These are phyloP conservation scores for Plasmodium gaboni DNA, from an alignment of 169 alveolate species.

Conservation along the genomic window DNA sequence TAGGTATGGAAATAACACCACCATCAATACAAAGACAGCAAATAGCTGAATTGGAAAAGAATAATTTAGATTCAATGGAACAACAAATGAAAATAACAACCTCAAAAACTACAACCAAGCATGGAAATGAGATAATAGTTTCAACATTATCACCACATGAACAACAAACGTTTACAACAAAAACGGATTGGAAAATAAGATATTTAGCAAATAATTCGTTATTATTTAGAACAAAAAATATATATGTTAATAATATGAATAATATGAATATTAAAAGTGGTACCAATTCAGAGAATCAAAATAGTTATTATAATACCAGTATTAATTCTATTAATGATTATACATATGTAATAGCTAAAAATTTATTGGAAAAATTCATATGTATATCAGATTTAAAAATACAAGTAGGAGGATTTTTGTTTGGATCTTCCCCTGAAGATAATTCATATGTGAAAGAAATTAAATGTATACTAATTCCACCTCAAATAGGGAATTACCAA, in stretches of 20 bases:
- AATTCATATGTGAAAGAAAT: slow-evolving; percentile 92
- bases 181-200: slow-evolving; percentile 99
- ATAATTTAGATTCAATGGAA: slow-evolving; percentile 82
- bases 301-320: slow-evolving; percentile 14
- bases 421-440: slow-evolving; percentile 88
- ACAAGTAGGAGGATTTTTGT: slow-evolving; percentile 97
- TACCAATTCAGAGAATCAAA: slow-evolving; percentile 42
- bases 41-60: slow-evolving; percentile 92
- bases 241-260: slow-evolving; percentile 90
- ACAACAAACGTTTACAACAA: slow-evolving; percentile 96
- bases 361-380: slow-evolving; percentile 96
- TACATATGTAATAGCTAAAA: slow-evolving; percentile 97
- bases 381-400: slow-evolving; percentile 98
- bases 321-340: slow-evolving; percentile 85
- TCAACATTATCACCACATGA: slow-evolving; percentile 99
- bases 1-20: slow-evolving; percentile 99
- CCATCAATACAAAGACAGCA: slow-evolving; percentile 97
- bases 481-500: slow-evolving; percentile 98
- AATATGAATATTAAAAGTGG: slow-evolving; percentile 9
- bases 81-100: slow-evolving; percentile 91
- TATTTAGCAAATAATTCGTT: slow-evolving; percentile 98
- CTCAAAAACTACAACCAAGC: slow-evolving; percentile 96
- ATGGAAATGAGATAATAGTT: slow-evolving; percentile 97
- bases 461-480: slow-evolving; percentile 96
- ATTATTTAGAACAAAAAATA: slow-evolving; percentile 96